Evolutionary conservation across 495 filamentous ascomycete genomes (phyloP), one percentile per base, ranked within the genome.

Genomic region (Podospora conica): DNA sequence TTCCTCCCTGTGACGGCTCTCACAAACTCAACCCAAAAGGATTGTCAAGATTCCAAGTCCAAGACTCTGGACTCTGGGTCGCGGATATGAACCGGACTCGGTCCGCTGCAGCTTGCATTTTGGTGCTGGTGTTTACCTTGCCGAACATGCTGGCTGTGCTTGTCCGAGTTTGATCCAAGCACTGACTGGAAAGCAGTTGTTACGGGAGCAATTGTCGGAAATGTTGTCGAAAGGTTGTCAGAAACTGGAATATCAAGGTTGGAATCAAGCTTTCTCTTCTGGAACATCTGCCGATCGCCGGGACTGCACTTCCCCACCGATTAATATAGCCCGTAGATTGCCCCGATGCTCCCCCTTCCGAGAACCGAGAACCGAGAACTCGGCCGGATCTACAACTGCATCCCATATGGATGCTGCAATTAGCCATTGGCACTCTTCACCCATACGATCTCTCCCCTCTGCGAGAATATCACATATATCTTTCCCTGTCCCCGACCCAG

Each of bases 271-370:
- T 23, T 33, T 18, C 53, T 27, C 54, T 65, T 59, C 65, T 65
- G n/a, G 58, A 68, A 62, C 54, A 76, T 76, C 74, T 76, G 73
- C 74, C 74, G 74, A 70, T 48, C 67, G 25, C 67, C 67, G 68
- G 63, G 48, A 23, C 61, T 55, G 63, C 9, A 4, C 29, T 61
- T 53, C 59, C 40, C 66, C 57, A 69, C 54, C 61, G 58, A 67
- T 54, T 56, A 55, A 24, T 55, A 63, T 63, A n/a, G 24, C 15
- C 9, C n/a, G 10, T 29, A 63, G 48, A 63, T 63, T 70, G 68
- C 67, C 69, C 68, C 73, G 48, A 63, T 60, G 57, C 57, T 55
- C 67, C 64, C 61, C 25, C 65, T 67, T 74, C 72, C 74, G 74
- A 76, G 27, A 58, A 9, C 24, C 9, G 53, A 55, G 18, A 23